Conservation (phyloP, 2,329 filamentous ascomycete species). For the Incumbomyces delicatus region DNA sequence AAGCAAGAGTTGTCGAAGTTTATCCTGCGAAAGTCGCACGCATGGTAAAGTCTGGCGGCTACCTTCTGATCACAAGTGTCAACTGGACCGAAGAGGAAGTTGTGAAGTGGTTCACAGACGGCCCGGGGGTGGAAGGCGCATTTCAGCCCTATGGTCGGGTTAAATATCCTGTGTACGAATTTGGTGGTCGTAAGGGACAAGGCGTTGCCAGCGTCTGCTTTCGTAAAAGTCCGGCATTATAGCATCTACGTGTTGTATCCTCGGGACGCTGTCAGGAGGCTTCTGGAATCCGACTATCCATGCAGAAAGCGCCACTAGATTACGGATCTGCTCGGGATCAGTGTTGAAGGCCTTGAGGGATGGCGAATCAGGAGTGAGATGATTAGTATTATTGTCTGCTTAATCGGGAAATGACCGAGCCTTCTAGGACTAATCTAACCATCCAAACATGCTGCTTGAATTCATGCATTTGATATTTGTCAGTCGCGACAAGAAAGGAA, state of each 20-base stretch:
- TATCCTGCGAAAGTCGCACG: conserved; percentile 61
- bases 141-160: conserved; percentile 59
- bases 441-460: no score
- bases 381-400: no score
- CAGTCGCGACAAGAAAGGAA: no score
- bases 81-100: conserved; percentile 96
- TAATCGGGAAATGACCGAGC: no score
- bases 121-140: conserved; percentile 24
- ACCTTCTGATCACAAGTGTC: conserved; percentile 84
- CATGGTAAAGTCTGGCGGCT: conserved; percentile 60
- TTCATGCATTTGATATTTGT: no score
- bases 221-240: conserved; percentile 32
- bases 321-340: no score
- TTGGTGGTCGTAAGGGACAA: conserved; percentile 80
- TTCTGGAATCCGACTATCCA: no score
- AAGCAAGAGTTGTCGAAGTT: conserved; percentile 55
- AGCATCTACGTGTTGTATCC: background rate
- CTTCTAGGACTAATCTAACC: no score
- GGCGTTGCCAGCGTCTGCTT: conserved; percentile 85
- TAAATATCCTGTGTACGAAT: conserved; percentile 76
- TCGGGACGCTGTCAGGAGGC: no score
- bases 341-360: no score
- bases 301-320: no score
- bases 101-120: conserved; percentile 60
- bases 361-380: no score